phyloP scores from a whole-genome alignment of 805 yeast species.

The Wickerhamiella siamensis region DNA sequence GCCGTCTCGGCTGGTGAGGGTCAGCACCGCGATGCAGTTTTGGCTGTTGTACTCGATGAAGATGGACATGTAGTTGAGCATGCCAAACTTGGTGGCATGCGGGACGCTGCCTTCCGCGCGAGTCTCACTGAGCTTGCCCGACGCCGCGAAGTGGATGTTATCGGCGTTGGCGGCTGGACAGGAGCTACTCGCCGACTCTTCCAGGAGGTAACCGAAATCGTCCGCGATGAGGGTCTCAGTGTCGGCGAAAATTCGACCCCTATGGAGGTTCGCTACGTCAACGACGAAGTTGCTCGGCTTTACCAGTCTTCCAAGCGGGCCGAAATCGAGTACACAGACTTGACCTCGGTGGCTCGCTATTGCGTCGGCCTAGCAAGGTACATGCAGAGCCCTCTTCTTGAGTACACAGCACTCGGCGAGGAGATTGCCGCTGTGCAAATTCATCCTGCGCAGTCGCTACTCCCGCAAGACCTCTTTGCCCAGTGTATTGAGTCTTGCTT shows the following conservation, averaged over 20 bases:
- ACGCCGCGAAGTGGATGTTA: constrained; percentile 68
- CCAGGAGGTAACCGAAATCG: constrained; percentile 36
- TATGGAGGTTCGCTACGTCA: constrained; percentile 63
- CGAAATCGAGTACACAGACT: constrained; percentile 64
- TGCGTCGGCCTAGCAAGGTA: constrained; percentile 84
- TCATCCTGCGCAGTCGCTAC: constrained; percentile 56
- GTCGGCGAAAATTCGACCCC: constrained; percentile 26
- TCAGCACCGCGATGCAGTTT: constrained; percentile 67
- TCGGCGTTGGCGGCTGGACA: constrained; percentile 81
- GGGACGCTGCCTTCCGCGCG: constrained; percentile 47
- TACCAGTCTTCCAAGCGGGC: constrained; percentile 73
- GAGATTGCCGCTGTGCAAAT: constrained; percentile 50
- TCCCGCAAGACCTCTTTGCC: constrained; percentile 46
- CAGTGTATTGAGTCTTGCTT: constrained; percentile 65
- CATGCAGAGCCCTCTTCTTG: constrained; percentile 83
- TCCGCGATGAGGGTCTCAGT: constrained; percentile 36
- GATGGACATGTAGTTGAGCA: constrained; percentile 65
- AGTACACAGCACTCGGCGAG: constrained; percentile 68
- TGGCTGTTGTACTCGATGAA: constrained; percentile 67
- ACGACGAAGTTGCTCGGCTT: constrained; percentile 84
- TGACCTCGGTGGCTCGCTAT: constrained; percentile 65
- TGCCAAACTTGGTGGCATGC: constrained; percentile 65
- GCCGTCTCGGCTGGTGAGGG: constrained; percentile 82
- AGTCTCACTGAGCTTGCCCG: constrained; percentile 47
- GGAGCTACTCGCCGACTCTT: constrained; percentile 52